Base-by-base conservation (phyloP, 202 grass and related monocot genomes). In the Setaria viridis region DNA sequence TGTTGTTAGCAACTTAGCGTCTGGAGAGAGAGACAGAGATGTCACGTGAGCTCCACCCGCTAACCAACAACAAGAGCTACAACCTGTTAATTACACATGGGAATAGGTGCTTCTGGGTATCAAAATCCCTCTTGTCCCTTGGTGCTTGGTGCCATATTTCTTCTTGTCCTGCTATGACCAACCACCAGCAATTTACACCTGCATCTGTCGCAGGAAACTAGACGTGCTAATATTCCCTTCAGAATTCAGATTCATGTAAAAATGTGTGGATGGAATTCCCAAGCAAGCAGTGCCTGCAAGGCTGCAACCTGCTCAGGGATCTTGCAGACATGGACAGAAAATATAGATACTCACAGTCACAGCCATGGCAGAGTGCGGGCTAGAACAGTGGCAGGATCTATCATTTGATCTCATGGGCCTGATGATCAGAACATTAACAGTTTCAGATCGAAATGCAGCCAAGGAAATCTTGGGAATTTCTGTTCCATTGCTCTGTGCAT, bases 31-130 rank as follows among this genome's bases (percentile, higher is more conserved):
- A 75, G 68, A 29, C 55, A 37, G 20, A 56, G 35, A 70, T 32
- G 46, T 86, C 88, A 90, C 78, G 56, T 82, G 83, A 86, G 56
- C 64, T 59, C 65, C 57, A 56, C 37, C 47, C 19, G 56, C 72
- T 77, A 70, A 41, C 33, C 25, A 86, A 37, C 77, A 82, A 25
- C 37, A 65, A 32, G 48, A 34, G n/a, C 35, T 45, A 10, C 13
- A 9, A 33, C 78, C 64, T 77, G 72, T 55, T 50, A 49, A 49
- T 41, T 14, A 37, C 71, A 19, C 70, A 81, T 48, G 83, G 77
- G 67, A 79, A 83, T 37, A 72, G 1, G 82, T 43, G 64, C n/a
- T 63, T 79, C 63, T 65, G 25, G 57, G 66, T 84, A 65, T 72
- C 19, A 56, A 83, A 78, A 72, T 17, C 48, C 8, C 83, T 54